Evolutionary conservation across 2,329 filamentous ascomycete genomes (phyloP), one percentile per base, ranked within the genome.

Genomic region (Beauveria sp.): DNA sequence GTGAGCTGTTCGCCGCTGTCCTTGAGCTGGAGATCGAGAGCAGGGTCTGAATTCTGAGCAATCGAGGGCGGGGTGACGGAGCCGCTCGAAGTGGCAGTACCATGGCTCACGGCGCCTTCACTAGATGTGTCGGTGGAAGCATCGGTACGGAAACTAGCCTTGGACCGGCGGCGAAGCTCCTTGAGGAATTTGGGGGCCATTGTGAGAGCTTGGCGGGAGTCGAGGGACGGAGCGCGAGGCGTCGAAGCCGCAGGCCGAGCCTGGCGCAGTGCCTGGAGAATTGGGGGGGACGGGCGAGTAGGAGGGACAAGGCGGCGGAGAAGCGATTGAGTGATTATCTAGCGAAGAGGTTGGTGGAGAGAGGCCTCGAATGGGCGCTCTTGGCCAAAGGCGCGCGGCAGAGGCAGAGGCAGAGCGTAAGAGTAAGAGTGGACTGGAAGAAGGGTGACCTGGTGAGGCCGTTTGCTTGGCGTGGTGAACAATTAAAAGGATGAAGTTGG

Each of bases 61-160:
- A 88, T 81, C n/a, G 88, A 89, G 0, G 90, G 89, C 43, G 90
- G 89, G 54, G 91, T 92, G 50, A 87, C 77, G 54, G 88, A 88
- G 68, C 86, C 90, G 70, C 82, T 89, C 14, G 84, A 85, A 43
- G 84, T 83, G 57, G 84, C 80, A 37, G 83, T 85, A 67, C 80
- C 82, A 67, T 84, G 80, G 69, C 79, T 82, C 46, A 74, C 74
- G 67, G 78, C 79, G 64, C 80, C 82, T 70, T 85, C 84, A 71
- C 83, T 86, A 52, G 83, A 84, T 9, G 80, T 81, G 67, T 88
- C 84, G 53, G 81, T 84, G 46, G 85, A 84, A 63, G 79, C 80
- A 46, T 83, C 82, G 53, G 84, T 86, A 62, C 83, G 85, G 75
- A 92, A 88, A 78, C 86, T 92, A 63, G 86, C 83, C 72, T 81